Base-by-base conservation (phyloP, 1,139 yeast species). In the Saccharomyces pastorianus region DNA sequence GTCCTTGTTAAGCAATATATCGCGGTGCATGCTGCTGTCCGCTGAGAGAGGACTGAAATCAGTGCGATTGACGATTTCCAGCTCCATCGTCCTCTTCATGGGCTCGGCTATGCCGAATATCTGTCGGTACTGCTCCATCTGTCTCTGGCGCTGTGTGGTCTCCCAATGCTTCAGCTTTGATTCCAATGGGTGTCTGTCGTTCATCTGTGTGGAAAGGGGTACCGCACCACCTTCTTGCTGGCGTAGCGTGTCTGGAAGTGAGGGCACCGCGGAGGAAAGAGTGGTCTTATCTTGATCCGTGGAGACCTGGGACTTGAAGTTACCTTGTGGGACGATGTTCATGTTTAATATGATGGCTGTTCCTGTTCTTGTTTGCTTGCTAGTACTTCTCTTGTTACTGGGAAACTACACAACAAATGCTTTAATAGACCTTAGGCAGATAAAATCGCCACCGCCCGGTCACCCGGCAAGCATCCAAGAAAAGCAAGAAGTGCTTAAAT, bases 141-240 rank as follows among this genome's bases (percentile, higher is more conserved):
- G 82, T 60, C 86, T 75, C 46, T 83, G 83, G 50, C 78, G 78
- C 66, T 88, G 93, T 8, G 87, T 84, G 54, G 77, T 76, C 28
- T 90, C 95, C 98, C 98, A 93, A 64, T 83, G 78, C 55, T 74
- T 72, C 48, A 93, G 72, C 62, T 96, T 81, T 11, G 79, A 65
- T 68, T 93, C 95, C 60, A 93, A 76, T 6, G 98, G 98, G 71
- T 93, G 99, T 69, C 88, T 84, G 64, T 84, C 83, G 69, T 88
- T 89, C 64, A 89, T 74, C 62, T 82, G 80, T 25, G 93, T 80
- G 9, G 89, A 79, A 58, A 88, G 54, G 47, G 73, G 72, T 49
- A 66, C 64, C 6, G 70, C 66, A 49, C 66, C 67, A 48, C 70
- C 71, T 11, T 61, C 59, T 53, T 68, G 70, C 50, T 59, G 62